Percentiles rank a stretch among this genome's conserved stretches.
Evolutionary conservation across 164 flowering plant species (phyloP).

Genomic region (Houttuynia cordata): DNA sequence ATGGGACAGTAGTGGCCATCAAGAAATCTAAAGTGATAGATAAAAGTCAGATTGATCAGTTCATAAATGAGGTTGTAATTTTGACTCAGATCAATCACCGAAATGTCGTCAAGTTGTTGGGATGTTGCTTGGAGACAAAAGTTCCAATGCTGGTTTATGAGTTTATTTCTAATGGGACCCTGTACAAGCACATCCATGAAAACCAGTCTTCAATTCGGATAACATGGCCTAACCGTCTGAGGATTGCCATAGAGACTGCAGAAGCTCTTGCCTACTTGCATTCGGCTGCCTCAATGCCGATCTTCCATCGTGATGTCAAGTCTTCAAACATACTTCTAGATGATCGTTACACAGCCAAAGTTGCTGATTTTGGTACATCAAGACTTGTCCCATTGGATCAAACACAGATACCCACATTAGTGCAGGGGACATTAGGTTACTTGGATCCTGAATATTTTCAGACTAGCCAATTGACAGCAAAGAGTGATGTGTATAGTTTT

Average conservation of each 20-base stretch:
- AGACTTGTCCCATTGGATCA: conserved; percentile 27
- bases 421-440: conserved; percentile 38
- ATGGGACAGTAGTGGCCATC: conserved; percentile 26
- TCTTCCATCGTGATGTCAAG: conserved; percentile 37
- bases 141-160: conserved; percentile 40
- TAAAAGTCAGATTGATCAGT: conserved; percentile 28
- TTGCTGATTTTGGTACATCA: conserved; percentile 38
- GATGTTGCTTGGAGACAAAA: conserved; percentile 36
- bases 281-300: conserved; percentile 28
- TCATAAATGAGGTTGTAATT: conserved; percentile 37
- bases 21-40: conserved; percentile 35
- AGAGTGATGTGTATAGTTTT: conserved; percentile 37
- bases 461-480: conserved; percentile 25
- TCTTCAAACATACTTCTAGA: conserved; percentile 33
- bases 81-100: conserved; percentile 40
- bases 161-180: conserved; percentile 34
- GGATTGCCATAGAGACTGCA: conserved; percentile 36
- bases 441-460: conserved; percentile 35
- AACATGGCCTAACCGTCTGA: conserved; percentile 26
- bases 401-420: conserved; percentile 19
- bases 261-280: conserved; percentile 38
- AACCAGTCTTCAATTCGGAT: conserved; percentile 1
- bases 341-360: conserved; percentile 25
- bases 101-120: conserved; percentile 32
- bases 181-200: conserved; percentile 25